Evolutionary conservation across 2,329 filamentous ascomycete genomes (phyloP).

Genomic region (Pseudocercospora ulei): DNA sequence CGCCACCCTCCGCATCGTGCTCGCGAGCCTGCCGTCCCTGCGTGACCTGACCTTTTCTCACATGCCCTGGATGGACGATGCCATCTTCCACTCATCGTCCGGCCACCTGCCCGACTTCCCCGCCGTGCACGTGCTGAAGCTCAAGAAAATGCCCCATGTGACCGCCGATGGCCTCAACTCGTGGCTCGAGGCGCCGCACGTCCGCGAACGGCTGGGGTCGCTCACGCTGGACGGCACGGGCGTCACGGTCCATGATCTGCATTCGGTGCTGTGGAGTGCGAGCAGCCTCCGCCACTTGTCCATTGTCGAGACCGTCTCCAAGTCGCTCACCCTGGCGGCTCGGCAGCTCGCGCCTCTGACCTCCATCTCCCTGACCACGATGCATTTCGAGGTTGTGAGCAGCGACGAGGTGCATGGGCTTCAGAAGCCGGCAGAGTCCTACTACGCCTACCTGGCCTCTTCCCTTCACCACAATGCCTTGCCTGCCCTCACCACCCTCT

Average conservation of each 20-base stretch:
- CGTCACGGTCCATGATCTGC: constrained; percentile 53
- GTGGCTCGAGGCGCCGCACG: constrained; percentile 56
- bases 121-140: constrained; percentile 59
- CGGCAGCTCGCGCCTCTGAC: constrained; percentile 53
- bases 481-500: constrained; percentile 64
- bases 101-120: constrained; percentile 60
- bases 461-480: constrained; percentile 68
- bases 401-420: constrained; percentile 50
- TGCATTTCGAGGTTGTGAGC: constrained; percentile 75
- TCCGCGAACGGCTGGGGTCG: constrained; percentile 52
- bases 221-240: constrained; percentile 65
- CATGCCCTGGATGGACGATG: constrained; percentile 62
- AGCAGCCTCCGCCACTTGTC: constrained; percentile 51
- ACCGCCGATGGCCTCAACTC: constrained; percentile 60
- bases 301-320: constrained; percentile 48
- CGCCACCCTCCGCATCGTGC: constrained; percentile 57
- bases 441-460: constrained; percentile 78
- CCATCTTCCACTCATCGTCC: constrained; percentile 59
- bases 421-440: constrained; percentile 48
- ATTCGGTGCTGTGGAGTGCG: constrained; percentile 51
- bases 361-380: constrained; percentile 57
- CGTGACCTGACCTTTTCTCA: constrained; percentile 65
- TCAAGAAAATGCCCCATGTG: constrained; percentile 61
- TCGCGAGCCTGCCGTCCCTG: constrained; percentile 57
- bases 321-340: constrained; percentile 45